Percentiles rank a stretch among this genome's conserved stretches.
These are phyloP conservation scores for Botrytis porri DNA, from an alignment of 2,329 filamentous ascomycete species.

Conservation along the genomic window DNA sequence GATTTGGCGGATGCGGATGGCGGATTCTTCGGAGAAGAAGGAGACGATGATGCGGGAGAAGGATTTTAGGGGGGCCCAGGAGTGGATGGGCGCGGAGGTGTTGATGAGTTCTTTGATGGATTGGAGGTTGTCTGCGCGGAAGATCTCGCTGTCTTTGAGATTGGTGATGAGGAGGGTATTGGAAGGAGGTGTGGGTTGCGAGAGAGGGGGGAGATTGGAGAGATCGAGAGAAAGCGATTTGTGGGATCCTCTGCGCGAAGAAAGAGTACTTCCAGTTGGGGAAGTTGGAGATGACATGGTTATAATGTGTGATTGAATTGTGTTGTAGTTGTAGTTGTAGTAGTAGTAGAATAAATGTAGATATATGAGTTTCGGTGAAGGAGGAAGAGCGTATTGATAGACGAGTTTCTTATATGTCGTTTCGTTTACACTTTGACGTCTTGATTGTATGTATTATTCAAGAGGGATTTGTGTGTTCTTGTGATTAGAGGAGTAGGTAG, in stretches of 20 bases:
- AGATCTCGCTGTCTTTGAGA: slow-evolving; percentile 69
- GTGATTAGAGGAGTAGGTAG: neutral
- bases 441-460: neutral
- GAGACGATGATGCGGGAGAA: slow-evolving; percentile 79
- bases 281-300: slow-evolving; percentile 15
- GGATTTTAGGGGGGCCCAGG: slow-evolving; percentile 77
- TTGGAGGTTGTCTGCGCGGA: slow-evolving; percentile 69
- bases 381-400: neutral
- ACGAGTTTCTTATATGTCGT: neutral
- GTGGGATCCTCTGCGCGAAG: slow-evolving; percentile 28
- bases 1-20: slow-evolving; percentile 66
- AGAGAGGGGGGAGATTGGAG: slow-evolving; percentile 65
- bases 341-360: neutral
- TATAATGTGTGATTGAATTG: slow-evolving; percentile 10
- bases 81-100: slow-evolving; percentile 67
- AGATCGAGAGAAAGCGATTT: slow-evolving; percentile 67
- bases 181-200: slow-evolving; percentile 69
- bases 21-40: slow-evolving; percentile 68
- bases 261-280: slow-evolving; percentile 26
- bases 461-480: neutral
- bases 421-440: neutral
- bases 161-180: slow-evolving; percentile 86
- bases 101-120: slow-evolving; percentile 70
- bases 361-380: slow-evolving; percentile 1
- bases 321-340: neutral